These are phyloP conservation scores for Rhizopogon rudus DNA, from an alignment of 768 basidiomycete species.

Conservation along the genomic window DNA sequence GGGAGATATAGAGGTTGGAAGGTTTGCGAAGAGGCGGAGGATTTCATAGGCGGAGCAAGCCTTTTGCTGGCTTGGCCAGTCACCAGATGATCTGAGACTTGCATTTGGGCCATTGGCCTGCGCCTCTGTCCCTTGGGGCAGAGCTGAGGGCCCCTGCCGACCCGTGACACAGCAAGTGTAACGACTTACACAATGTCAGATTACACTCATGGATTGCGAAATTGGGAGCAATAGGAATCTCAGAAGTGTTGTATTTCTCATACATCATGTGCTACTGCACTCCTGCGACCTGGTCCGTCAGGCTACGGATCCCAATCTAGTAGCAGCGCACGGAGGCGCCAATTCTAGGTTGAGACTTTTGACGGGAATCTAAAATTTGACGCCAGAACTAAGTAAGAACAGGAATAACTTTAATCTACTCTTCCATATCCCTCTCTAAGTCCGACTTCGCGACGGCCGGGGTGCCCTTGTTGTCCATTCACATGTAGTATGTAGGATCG, in stretches of 20 bases:
- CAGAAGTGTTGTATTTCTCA: neutral
- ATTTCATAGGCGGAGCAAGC: constrained; percentile 9
- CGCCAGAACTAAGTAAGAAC: too few species aligned
- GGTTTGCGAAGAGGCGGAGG: constrained; percentile 22
- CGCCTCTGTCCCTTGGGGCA: neutral
- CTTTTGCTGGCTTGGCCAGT: neutral
- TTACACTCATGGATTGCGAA: neutral
- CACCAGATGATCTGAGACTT: neutral
- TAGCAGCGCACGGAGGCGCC: too few species aligned
- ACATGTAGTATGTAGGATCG: too few species aligned
- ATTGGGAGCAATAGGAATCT: neutral
- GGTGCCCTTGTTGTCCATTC: too few species aligned
- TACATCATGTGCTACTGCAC: neutral
- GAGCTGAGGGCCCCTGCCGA: neutral
- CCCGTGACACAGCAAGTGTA: neutral
- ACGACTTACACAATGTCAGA: neutral
- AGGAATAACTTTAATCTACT: too few species aligned
- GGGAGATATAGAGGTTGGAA: constrained; percentile 19
- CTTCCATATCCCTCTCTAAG: too few species aligned
- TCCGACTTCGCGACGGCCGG: too few species aligned
- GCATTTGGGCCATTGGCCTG: neutral
- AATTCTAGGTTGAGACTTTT: too few species aligned
- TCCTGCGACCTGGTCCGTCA: too few species aligned
- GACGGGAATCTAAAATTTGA: too few species aligned
- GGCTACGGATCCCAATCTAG: too few species aligned